Evolutionary conservation across 352 stramenopile species (phyloP), one percentile per base, ranked within the genome.

Genomic region (Peronospora farinosa): DNA sequence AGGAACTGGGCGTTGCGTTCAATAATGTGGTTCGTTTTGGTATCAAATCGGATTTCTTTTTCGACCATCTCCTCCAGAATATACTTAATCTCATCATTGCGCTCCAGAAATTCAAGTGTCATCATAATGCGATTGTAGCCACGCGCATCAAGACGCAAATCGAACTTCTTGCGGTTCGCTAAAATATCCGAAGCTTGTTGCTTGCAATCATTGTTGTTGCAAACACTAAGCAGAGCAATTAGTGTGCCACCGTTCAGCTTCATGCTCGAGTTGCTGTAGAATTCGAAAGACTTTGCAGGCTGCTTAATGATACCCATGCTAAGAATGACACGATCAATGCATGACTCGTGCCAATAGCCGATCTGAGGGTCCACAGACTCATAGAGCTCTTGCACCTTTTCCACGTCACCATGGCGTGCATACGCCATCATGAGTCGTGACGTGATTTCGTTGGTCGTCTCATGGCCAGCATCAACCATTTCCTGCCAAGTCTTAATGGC

Each of bases 181-280:
- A 90, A 51, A 37, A 90, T 87, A 57, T 88, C 76, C 15, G 67
- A 55, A 5, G 79, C 76, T 44, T 90, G 72, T 51, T 88, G 69
- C 16, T 65, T 59, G 58, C 79, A 90, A 54, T 84, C 70, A 57
- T 86, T 86, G 63, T 67, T 69, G 30, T 65, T 66, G 55, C 75
- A 90, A 15, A 88, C 73, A 37, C 77, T 81, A 23, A 90, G 55
- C 41, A 90, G 52, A 38, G 76, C 68, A 31, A 85, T 85, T 21
- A 90, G 62, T 44, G 79, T 90, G 21, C 72, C 70, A 17, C 74
- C 70, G 51, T 69, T 84, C 33, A 90, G 65, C 49, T 84, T 86
- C 72, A 88, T 88, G 54, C 70, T 85, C 35, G 79, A 90, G 53
- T 86, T 81, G 37, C 72, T 71, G 63, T 90, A 90, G 42, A 90